phyloP scores from a whole-genome alignment of 495 filamentous ascomycete genomes.

The Neurospora discreta region DNA sequence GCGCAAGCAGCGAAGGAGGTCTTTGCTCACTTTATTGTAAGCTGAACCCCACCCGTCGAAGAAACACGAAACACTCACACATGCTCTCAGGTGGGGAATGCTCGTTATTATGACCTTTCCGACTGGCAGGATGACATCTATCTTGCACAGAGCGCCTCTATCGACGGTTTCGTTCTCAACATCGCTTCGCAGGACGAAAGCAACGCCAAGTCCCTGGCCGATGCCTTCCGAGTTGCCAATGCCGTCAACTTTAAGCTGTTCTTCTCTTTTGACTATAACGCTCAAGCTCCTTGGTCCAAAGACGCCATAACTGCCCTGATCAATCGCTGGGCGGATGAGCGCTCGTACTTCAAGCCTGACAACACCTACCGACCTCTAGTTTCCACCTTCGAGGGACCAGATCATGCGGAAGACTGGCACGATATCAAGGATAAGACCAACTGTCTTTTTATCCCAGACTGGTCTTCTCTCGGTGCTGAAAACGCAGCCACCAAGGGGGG shows the following conservation, averaged over 20 bases:
- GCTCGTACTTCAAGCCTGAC: constrained; percentile 44
- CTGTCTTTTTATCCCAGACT: constrained; percentile 25
- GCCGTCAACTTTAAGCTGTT: constrained; percentile 48
- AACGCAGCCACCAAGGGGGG: constrained; percentile 6
- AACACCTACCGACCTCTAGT: constrained; percentile 16
- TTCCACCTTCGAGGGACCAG: constrained; percentile 48
- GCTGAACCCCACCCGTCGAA: background rate
- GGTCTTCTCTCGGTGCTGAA: constrained; percentile 13
- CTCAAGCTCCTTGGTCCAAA: constrained; percentile 22
- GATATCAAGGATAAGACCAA: constrained; percentile 16
- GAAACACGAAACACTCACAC: background rate
- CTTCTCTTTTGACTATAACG: constrained; percentile 47
- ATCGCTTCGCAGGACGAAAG: constrained; percentile 36
- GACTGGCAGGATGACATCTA: constrained; percentile 49
- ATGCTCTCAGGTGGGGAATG: constrained; percentile 10
- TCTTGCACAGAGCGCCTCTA: constrained; percentile 39
- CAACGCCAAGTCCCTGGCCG: constrained; percentile 33
- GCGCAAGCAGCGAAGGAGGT: constrained; percentile 13
- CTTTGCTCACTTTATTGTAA: constrained; percentile 18
- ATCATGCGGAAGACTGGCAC: constrained; percentile 17
- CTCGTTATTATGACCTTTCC: constrained; percentile 30
- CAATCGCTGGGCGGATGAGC: constrained; percentile 29
- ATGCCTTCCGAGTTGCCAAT: constrained; percentile 46
- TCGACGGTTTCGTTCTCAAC: constrained; percentile 51
- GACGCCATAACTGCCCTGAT: constrained; percentile 37